Evolutionary conservation across 805 yeast species (phyloP), one percentile per base, ranked within the genome.

Genomic region (Vanderwaltozyma yarrowii): DNA sequence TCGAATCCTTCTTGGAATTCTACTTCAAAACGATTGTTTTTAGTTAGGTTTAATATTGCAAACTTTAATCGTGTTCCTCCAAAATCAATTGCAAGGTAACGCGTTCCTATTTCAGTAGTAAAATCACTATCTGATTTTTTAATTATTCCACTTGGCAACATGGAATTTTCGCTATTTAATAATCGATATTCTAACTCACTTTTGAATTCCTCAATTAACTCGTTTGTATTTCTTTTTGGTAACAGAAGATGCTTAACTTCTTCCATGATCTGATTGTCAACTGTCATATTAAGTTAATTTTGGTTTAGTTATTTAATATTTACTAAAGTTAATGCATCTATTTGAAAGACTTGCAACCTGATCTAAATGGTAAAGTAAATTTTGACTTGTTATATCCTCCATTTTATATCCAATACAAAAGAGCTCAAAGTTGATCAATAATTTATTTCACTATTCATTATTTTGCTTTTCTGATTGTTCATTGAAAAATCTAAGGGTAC

Each of bases 1-100:
- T 41, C 37, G 15, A 46, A 35, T 18, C 35, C 40, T 7, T 45
- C 39, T 30, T 44, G 37, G 24, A 35, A 45, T 17, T 33, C 32
- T 26, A 45, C 48, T 3, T 36, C 29, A 31, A 43, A 42, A 9
- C 32, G 29, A 10, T 47, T 51, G n/a, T 33, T 25, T 3, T 42
- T 33, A 10, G 30, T 34, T 34, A 40, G 33, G 10, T 36, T 38
- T 13, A 48, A 20, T 6, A 54, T 30, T 5, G 53, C 61, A 32
- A 50, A 30, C 37, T 54, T 56, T n/a, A 54, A 37, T 16, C 31
- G 47, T 6, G 53, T 49, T 10, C 59, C 60, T 21, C 60, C 60
- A 45, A 53, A 46, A 45, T 54, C 60, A 32, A 56, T 45, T 7
- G 60, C 49, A 16, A 52, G 35, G 19, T 35, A 45, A 35, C 11